Percentiles rank a stretch among this genome's conserved stretches.
These are phyloP conservation scores for Cladosporium sp. DNA, from an alignment of 2,329 filamentous ascomycete genomes.

Conservation along the genomic window DNA sequence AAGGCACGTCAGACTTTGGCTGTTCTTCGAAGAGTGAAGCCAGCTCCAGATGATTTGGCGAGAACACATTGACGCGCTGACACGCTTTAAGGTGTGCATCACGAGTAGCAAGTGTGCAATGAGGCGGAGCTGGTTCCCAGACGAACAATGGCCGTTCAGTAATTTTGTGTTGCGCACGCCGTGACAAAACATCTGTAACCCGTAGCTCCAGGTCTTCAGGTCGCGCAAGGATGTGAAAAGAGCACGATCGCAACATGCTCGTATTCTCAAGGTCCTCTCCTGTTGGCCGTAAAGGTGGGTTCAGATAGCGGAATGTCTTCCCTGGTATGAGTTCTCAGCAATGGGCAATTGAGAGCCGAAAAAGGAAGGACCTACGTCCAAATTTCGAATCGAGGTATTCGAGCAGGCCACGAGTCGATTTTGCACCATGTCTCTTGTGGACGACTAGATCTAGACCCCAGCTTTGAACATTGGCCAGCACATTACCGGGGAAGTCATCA, in stretches of 20 bases:
- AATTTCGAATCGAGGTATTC: neutral
- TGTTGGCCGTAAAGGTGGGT: neutral
- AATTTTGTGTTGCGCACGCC: neutral
- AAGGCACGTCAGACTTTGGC: neutral
- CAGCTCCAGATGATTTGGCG: neutral
- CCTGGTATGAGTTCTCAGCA: neutral
- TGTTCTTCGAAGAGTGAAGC: neutral
- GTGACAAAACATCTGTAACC: neutral
- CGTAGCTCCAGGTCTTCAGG: neutral
- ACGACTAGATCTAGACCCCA: neutral
- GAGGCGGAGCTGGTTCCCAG: neutral
- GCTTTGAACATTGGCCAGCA: neutral
- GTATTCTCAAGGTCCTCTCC: neutral
- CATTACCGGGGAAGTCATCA: neutral
- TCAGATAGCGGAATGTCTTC: neutral
- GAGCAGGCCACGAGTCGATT: neutral
- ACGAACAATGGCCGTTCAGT: neutral
- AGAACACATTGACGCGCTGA: neutral
- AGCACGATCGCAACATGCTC: neutral
- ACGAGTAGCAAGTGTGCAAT: neutral
- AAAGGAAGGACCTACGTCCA: neutral
- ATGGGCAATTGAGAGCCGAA: too few species aligned
- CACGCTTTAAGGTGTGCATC: neutral
- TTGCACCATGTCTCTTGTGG: neutral
- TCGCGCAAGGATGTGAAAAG: neutral